These are phyloP conservation scores for Hyaloperonospora arabidopsidis DNA, from an alignment of 352 stramenopile species.

Conservation along the genomic window DNA sequence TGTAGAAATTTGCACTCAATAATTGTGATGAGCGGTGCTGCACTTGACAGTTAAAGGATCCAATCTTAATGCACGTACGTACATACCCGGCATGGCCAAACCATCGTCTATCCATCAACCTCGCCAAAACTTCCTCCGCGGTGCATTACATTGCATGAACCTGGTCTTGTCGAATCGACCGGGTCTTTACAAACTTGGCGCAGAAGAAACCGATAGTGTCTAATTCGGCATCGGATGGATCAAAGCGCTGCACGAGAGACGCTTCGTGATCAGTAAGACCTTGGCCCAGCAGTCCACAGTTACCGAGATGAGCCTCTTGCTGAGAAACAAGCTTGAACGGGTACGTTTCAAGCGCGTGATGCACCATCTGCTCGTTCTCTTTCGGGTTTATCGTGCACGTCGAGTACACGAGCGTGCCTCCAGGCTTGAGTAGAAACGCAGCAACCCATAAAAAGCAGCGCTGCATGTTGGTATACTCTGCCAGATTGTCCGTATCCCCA, in stretches of 20 bases:
- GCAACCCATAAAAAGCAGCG: conserved; percentile 85
- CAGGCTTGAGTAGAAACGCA: conserved; percentile 83
- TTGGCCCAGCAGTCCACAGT: conserved; percentile 59
- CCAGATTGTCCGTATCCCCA: conserved; percentile 55
- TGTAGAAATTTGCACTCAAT: too few relatives aligned
- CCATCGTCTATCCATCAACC: too few relatives aligned
- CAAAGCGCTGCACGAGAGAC: conserved; percentile 81
- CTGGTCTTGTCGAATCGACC: conserved; percentile 30
- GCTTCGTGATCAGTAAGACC: conserved; percentile 69
- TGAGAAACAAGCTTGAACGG: conserved; percentile 72
- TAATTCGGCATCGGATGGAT: conserved; percentile 59
- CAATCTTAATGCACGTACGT: too few relatives aligned
- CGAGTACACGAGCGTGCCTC: conserved; percentile 90
- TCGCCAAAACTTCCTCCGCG: too few relatives aligned
- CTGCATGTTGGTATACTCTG: conserved; percentile 81
- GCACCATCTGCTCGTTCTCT: conserved; percentile 91
- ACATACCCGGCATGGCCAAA: too few relatives aligned
- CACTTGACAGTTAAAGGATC: too few relatives aligned
- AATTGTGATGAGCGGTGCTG: too few relatives aligned
- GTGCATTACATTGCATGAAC: too few relatives aligned
- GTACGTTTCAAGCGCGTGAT: conserved; percentile 83
- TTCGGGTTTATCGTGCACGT: conserved; percentile 91
- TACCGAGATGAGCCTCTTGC: conserved; percentile 43
- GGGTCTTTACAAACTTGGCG: conserved; percentile 87
- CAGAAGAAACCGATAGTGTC: conserved; percentile 94